These are phyloP conservation scores for Tylopilus vinaceipallidus DNA, from an alignment of 768 basidiomycete species.

Conservation along the genomic window DNA sequence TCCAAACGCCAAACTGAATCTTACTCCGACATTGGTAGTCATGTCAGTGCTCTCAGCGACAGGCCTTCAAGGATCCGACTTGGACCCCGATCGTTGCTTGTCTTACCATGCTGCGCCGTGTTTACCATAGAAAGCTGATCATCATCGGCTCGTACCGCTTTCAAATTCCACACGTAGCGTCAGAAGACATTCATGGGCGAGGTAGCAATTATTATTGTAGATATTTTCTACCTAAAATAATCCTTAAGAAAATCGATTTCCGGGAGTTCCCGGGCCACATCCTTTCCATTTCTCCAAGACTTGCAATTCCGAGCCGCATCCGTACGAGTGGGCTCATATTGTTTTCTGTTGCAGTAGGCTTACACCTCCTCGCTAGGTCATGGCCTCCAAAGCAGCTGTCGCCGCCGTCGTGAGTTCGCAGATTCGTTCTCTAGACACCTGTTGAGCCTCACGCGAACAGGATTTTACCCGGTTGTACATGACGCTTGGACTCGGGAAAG, in stretches of 20 bases:
- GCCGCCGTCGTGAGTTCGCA: constrained; percentile 55
- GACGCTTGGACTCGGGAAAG: constrained; percentile 82
- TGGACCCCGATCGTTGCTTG: too few relatives aligned
- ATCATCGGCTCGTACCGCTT: too few relatives aligned
- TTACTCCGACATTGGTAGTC: not conserved
- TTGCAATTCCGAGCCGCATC: constrained; percentile 14
- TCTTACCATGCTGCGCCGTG: too few relatives aligned
- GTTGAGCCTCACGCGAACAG: constrained; percentile 38
- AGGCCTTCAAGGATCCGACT: too few relatives aligned
- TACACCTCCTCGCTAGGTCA: constrained; percentile 29
- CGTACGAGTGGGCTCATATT: constrained; percentile 12
- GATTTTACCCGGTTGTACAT: constrained; percentile 84
- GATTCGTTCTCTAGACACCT: not conserved
- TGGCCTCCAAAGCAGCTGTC: constrained; percentile 72
- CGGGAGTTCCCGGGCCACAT: constrained; percentile 31
- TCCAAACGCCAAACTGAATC: too few relatives aligned
- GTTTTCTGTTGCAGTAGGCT: not conserved
- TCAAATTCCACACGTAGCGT: too few relatives aligned
- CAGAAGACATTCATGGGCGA: too few relatives aligned
- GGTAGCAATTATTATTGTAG: not conserved
- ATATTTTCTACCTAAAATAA: constrained; percentile 7
- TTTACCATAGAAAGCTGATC: too few relatives aligned
- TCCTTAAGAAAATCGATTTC: constrained; percentile 6
- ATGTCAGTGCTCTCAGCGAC: too few relatives aligned
- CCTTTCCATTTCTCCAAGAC: constrained; percentile 12